These are phyloP conservation scores for Phlebiopsis gigantea DNA, from an alignment of 768 basidiomycete species.

Conservation along the genomic window DNA sequence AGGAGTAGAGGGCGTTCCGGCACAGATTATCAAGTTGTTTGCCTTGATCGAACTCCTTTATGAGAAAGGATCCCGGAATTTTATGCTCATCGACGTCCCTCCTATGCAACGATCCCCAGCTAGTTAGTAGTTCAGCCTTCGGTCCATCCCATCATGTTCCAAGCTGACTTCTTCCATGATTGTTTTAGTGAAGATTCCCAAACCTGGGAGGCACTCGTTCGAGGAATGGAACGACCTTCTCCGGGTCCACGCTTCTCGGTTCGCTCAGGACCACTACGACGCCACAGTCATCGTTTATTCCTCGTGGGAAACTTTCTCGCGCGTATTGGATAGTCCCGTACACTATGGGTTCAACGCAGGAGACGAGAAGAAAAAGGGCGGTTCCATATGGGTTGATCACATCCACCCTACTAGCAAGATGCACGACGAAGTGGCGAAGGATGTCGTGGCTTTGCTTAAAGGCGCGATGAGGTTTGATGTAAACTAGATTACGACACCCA, in stretches of 20 bases:
- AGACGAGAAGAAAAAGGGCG: constrained; percentile 30
- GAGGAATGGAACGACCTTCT: constrained; percentile 44
- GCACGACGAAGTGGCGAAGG: constrained; percentile 42
- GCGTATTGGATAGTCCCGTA: constrained; percentile 42
- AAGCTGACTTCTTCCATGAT: background rate
- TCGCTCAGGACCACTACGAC: constrained; percentile 21
- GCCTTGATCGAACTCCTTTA: constrained; percentile 44
- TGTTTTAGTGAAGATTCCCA: background rate
- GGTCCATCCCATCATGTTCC: background rate
- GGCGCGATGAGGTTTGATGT: too few relatives aligned
- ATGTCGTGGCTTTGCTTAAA: constrained; percentile 11
- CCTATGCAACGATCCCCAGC: constrained; percentile 46
- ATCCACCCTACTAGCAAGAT: constrained; percentile 50
- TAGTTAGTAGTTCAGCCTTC: constrained; percentile 12
- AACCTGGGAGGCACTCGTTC: constrained; percentile 7
- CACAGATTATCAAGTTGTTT: constrained; percentile 31
- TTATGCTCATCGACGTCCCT: constrained; percentile 56
- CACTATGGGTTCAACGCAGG: constrained; percentile 32
- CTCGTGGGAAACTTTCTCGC: constrained; percentile 39
- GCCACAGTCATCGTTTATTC: constrained; percentile 45
- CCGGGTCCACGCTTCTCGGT: constrained; percentile 25
- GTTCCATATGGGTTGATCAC: constrained; percentile 46
- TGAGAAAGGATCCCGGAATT: constrained; percentile 39
- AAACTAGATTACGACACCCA: too few relatives aligned
- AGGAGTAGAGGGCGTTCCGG: background rate